These are phyloP conservation scores for Aspergillus sp. DNA, from an alignment of 2,329 filamentous ascomycete genomes.

Conservation along the genomic window DNA sequence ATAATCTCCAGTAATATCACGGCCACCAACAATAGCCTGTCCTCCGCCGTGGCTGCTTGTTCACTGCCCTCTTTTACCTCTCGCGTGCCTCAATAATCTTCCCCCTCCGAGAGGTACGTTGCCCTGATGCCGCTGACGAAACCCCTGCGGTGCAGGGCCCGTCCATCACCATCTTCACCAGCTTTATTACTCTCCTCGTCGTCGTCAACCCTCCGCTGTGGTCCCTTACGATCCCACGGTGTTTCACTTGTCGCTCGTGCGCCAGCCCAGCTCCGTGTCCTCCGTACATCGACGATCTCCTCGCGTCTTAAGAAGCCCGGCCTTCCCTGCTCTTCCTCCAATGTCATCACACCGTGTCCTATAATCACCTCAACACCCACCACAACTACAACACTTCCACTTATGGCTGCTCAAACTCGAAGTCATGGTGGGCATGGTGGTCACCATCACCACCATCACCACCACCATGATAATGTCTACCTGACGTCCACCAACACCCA, in stretches of 20 bases:
- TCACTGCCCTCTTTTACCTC: too few species aligned
- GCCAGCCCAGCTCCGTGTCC: slow-evolving; percentile 16
- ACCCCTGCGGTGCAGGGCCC: slow-evolving; percentile 34
- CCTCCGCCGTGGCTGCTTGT: too few species aligned
- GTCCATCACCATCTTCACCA: slow-evolving; percentile 15
- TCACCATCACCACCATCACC: slow-evolving; percentile 62
- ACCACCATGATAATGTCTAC: slow-evolving; percentile 81
- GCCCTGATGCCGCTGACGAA: slow-evolving; percentile 32
- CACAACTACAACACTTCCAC: slow-evolving; percentile 23
- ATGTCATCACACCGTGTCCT: slow-evolving; percentile 12
- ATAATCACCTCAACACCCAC: slow-evolving; percentile 8
- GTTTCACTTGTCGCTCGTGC: slow-evolving; percentile 10
- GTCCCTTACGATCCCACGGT: slow-evolving; percentile 9
- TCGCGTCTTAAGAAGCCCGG: slow-evolving; percentile 7
- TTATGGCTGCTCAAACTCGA: slow-evolving; percentile 43
- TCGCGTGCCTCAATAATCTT: background rate
- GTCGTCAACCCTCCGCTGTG: slow-evolving; percentile 54
- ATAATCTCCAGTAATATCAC: background rate
- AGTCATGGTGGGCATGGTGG: slow-evolving; percentile 44
- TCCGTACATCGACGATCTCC: slow-evolving; percentile 13
- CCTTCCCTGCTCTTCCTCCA: slow-evolving; percentile 3
- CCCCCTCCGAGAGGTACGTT: background rate
- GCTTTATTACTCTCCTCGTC: slow-evolving; percentile 22
- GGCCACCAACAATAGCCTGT: background rate
- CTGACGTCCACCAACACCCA: slow-evolving; percentile 77